Evolutionary conservation across 495 filamentous ascomycete genomes (phyloP), one percentile per base, ranked within the genome.

Genomic region (Cercophora newfieldiana): DNA sequence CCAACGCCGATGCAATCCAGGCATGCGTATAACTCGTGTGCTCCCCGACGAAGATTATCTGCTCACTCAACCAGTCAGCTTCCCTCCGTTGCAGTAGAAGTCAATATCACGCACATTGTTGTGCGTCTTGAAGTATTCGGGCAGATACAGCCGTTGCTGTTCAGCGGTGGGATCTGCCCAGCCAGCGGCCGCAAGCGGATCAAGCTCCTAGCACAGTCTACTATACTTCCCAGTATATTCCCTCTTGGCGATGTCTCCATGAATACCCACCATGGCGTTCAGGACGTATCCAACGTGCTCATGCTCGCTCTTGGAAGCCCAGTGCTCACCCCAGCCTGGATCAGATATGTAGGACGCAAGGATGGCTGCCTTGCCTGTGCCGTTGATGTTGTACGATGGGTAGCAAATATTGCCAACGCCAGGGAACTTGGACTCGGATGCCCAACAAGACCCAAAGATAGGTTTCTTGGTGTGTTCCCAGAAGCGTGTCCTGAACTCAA

Each of bases 11-110:
- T 22, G 87, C 86, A 54, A 91, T 90, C 89, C 88, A 91, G 3
- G 88, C 88, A 71, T 90, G 88, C 16, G 89, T 90, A 74, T 88
- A 90, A 54, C 83, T 85, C 0, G 88, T 91, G 72, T 90, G 88
- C 74, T 91, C 88, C n/a, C 89, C 89, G 14, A 90, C 79, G 56
- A 90, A 90, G 31, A 91, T 85, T 29, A 87, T 85, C 69, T 85
- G 12, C 18, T 25, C 24, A 19, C n/a, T 37, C n/a, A n/a, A 21
- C 26, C 51, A 60, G 26, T 31, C 48, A 16, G 19, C 1, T 24
- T n/a, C 8, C 1, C n/a, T n/a, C 8, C 19, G 7, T 25, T 5
- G 14, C 59, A 50, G 5, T 25, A 18, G 16, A 18, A 12, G 4
- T 5, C 1, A 14, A 21, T 19, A 29, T 12, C 19, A 68, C 72